Evolutionary conservation across 169 alveolate species (phyloP).

Genomic region (Plasmodium inui): DNA sequence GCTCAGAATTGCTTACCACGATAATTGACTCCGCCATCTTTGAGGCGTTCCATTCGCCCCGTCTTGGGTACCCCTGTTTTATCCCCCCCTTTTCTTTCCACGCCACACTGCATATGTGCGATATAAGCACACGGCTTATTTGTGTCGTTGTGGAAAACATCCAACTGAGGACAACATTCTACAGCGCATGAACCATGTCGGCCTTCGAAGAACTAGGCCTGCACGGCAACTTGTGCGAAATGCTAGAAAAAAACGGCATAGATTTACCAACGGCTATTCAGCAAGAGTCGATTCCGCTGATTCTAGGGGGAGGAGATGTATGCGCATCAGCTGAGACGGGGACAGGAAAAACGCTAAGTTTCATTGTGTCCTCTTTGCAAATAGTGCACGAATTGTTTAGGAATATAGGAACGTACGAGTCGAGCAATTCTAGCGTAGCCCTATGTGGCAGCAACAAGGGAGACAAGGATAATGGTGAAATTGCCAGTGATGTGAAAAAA

Average conservation of each 20-base stretch:
- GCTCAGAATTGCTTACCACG: slow-evolving; percentile 4
- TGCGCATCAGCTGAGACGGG: slow-evolving; percentile 77
- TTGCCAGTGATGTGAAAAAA: not conserved
- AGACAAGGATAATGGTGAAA: not conserved
- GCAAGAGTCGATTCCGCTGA: slow-evolving; percentile 88
- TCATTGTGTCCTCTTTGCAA: slow-evolving; percentile 62
- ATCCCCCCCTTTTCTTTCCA: not conserved
- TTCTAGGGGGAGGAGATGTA: slow-evolving; percentile 75
- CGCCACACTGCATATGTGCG: not conserved
- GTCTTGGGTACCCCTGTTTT: not conserved
- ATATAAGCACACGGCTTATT: not conserved
- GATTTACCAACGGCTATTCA: slow-evolving; percentile 88
- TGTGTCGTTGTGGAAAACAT: not conserved
- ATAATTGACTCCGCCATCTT: not conserved
- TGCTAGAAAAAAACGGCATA: slow-evolving; percentile 64
- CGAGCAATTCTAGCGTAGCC: not conserved
- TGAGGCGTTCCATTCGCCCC: not conserved
- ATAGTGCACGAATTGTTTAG: slow-evolving; percentile 65
- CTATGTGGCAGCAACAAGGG: not conserved
- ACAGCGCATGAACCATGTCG: slow-evolving; percentile 24
- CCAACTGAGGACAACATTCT: not conserved
- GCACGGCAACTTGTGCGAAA: slow-evolving; percentile 42
- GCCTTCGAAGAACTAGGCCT: slow-evolving; percentile 69
- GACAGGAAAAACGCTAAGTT: slow-evolving; percentile 71
- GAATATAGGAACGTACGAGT: slow-evolving; percentile 53